A percentile compares a stretch with the other conserved stretches of the same genome.
Conservation (phyloP, 2,329 filamentous ascomycete genomes). For the Microcyclospora pomicola region DNA sequence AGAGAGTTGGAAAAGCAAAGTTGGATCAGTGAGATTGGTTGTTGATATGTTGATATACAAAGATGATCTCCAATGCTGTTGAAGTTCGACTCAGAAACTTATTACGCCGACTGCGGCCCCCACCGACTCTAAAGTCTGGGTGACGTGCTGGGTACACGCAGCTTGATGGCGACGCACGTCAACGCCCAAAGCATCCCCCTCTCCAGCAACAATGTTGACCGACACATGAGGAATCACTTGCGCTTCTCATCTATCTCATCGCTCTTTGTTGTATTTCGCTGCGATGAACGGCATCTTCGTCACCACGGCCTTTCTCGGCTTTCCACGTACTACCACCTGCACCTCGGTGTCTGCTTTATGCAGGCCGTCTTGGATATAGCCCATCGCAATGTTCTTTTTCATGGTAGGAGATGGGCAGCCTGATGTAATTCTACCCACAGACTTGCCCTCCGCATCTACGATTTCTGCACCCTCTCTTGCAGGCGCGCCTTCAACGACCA, state of each 20-base stretch:
- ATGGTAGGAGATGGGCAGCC: conserved; percentile 80
- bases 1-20: no score
- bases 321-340: conserved; percentile 62
- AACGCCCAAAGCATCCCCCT: no score
- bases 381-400: conserved; percentile 91
- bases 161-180: no score
- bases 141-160: no score
- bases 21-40: no score
- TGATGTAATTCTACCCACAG: conserved; percentile 71
- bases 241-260: background rate
- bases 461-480: conserved; percentile 81
- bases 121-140: no score
- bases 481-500: conserved; percentile 72
- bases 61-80: no score
- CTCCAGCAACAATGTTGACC: no score
- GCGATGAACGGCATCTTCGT: conserved; percentile 82
- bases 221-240: no score
- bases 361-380: conserved; percentile 65
- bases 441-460: conserved; percentile 47
- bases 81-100: no score
- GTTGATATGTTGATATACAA: no score
- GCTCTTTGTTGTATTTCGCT: conserved; percentile 54
- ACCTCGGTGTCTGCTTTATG: conserved; percentile 79
- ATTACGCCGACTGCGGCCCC: no score
- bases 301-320: conserved; percentile 58